Conservation (phyloP, 768 basidiomycete genomes). For the Favolaschia claudopus region DNA sequence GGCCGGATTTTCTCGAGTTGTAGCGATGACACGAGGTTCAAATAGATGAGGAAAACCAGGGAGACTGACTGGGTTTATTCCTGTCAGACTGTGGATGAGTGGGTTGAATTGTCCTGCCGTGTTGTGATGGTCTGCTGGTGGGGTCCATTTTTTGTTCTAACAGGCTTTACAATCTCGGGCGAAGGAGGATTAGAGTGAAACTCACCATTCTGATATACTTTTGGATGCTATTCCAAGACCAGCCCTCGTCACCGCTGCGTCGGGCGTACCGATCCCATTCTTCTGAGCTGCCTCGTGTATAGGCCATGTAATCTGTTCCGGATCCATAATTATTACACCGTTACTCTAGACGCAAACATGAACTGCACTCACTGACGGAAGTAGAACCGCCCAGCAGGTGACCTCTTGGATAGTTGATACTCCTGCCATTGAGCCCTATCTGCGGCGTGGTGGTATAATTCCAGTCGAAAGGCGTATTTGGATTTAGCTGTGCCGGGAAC, state of each 20-base stretch:
- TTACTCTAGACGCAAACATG: not conserved
- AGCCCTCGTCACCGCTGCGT: slow-evolving; percentile 53
- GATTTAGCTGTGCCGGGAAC: slow-evolving; percentile 5
- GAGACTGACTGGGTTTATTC: slow-evolving; percentile 37
- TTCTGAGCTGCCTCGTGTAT: slow-evolving; percentile 40
- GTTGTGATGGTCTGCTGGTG: slow-evolving; percentile 40
- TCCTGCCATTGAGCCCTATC: slow-evolving; percentile 31
- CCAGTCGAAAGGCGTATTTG: slow-evolving; percentile 36
- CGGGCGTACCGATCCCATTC: slow-evolving; percentile 63
- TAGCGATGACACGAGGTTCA: slow-evolving; percentile 35
- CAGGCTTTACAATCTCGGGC: not conserved
- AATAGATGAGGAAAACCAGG: slow-evolving; percentile 34
- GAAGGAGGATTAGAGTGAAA: not conserved
- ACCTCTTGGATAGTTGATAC: slow-evolving; percentile 35
- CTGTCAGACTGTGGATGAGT: slow-evolving; percentile 34
- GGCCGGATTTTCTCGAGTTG: slow-evolving; percentile 30
- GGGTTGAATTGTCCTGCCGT: slow-evolving; percentile 42
- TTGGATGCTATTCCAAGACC: slow-evolving; percentile 42
- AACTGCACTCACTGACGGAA: slow-evolving; percentile 37
- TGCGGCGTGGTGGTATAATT: slow-evolving; percentile 47
- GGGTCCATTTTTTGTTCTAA: slow-evolving; percentile 41
- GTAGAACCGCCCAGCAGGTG: slow-evolving; percentile 42
- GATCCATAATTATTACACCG: not conserved
- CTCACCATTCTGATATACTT: slow-evolving; percentile 35
- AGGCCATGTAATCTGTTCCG: slow-evolving; percentile 33